Evolutionary conservation across 169 alveolate species (phyloP).

Genomic region (Plasmodium fragile): DNA sequence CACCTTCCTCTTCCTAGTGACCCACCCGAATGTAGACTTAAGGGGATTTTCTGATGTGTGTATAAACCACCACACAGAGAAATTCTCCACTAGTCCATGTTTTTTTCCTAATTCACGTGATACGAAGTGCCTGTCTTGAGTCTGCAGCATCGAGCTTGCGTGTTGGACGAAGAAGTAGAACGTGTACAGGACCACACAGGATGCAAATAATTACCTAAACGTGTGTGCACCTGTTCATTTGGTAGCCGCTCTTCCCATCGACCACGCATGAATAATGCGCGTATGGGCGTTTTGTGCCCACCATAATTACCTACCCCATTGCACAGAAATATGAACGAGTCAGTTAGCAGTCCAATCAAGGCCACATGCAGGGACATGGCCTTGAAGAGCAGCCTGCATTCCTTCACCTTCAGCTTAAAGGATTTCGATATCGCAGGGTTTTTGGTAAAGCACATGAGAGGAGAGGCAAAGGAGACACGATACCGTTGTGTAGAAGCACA

Average conservation of each 20-base stretch:
- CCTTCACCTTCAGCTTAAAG: slow-evolving; percentile 82
- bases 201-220: neutral
- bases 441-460: slow-evolving; percentile 72
- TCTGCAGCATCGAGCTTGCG: neutral
- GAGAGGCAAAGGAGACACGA: neutral
- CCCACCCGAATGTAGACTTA: neutral
- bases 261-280: neutral
- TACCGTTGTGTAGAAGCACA: neutral
- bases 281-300: neutral
- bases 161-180: neutral
- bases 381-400: slow-evolving; percentile 80
- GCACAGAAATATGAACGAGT: slow-evolving; percentile 53
- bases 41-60: neutral
- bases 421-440: slow-evolving; percentile 87
- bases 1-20: neutral
- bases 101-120: neutral
- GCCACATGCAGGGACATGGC: slow-evolving; percentile 82
- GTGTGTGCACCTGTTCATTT: neutral
- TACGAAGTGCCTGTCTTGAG: neutral
- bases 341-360: slow-evolving; percentile 73
- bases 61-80: neutral
- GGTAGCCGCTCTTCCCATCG: neutral
- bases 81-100: neutral
- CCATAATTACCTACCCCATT: neutral
- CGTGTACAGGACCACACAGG: neutral